Conservation (phyloP, 2,329 filamentous ascomycete genomes). For the Endoconidiophora laricicola region DNA sequence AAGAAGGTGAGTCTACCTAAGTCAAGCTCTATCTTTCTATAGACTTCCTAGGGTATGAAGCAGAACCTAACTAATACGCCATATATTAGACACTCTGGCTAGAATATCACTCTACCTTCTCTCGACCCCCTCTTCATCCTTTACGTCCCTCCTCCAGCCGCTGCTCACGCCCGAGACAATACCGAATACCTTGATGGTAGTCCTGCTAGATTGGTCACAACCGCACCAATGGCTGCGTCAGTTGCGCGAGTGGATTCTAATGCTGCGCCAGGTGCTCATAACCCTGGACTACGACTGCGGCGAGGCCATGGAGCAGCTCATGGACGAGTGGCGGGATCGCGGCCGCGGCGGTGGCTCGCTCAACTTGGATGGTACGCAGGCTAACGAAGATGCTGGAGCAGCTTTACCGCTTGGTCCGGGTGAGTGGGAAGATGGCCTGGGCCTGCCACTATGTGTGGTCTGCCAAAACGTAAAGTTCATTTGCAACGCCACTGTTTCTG, state of each 20-base stretch:
- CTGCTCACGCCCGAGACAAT: conserved; percentile 72
- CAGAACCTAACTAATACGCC: neutral
- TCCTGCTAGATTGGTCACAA: conserved; percentile 89
- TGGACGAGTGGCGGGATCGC: conserved; percentile 61
- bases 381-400: conserved; percentile 46
- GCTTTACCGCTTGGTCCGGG: conserved; percentile 68
- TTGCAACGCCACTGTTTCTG: conserved; percentile 6
- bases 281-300: conserved; percentile 62
- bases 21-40: neutral
- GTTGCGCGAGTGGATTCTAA: conserved; percentile 73
- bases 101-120: conserved; percentile 80
- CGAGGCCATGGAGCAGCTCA: conserved; percentile 72
- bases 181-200: conserved; percentile 70
- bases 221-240: conserved; percentile 87
- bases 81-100: conserved; percentile 60
- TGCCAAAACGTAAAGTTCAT: conserved; percentile 62
- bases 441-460: conserved; percentile 80
- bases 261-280: conserved; percentile 61
- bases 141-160: conserved; percentile 66
- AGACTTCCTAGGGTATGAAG: neutral
- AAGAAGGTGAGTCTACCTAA: conserved; percentile 48
- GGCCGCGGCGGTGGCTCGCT: conserved; percentile 47
- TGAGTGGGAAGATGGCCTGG: conserved; percentile 83
- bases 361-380: conserved; percentile 46
- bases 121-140: conserved; percentile 67